Evolutionary conservation across 768 basidiomycete species (phyloP).

Genomic region (Lyophyllum semitale): DNA sequence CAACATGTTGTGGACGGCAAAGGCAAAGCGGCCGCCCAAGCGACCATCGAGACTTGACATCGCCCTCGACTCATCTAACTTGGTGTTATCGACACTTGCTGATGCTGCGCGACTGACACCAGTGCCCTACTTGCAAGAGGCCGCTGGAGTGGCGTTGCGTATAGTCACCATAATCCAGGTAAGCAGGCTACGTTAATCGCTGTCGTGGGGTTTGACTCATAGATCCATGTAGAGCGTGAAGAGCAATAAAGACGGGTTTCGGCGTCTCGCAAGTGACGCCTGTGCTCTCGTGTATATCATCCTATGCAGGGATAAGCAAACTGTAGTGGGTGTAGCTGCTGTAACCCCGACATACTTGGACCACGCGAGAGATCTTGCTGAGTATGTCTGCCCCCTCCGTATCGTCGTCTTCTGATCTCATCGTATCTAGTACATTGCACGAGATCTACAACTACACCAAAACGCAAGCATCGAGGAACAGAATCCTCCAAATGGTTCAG

Average conservation of each 20-base stretch:
- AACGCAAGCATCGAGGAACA: neutral
- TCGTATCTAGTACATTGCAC: neutral
- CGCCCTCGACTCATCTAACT: neutral
- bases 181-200: neutral
- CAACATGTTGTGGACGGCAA: no score
- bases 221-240: neutral
- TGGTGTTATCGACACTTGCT: constrained; percentile 2
- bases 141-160: constrained; percentile 5
- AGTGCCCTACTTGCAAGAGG: constrained; percentile 3
- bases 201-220: neutral
- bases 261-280: constrained; percentile 6
- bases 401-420: neutral
- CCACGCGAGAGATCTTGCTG: neutral
- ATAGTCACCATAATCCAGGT: constrained; percentile 5
- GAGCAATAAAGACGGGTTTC: constrained; percentile 11
- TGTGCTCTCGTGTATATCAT: constrained; percentile 13
- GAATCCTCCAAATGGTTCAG: neutral
- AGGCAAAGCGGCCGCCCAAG: neutral
- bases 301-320: neutral
- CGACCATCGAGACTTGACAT: neutral
- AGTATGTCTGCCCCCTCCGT: neutral
- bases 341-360: neutral
- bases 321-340: no score
- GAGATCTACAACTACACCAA: neutral
- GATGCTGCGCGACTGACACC: constrained; percentile 1